phyloP scores from a whole-genome alignment of 2,329 filamentous ascomycete species.

The Diaporthe caulivora region DNA sequence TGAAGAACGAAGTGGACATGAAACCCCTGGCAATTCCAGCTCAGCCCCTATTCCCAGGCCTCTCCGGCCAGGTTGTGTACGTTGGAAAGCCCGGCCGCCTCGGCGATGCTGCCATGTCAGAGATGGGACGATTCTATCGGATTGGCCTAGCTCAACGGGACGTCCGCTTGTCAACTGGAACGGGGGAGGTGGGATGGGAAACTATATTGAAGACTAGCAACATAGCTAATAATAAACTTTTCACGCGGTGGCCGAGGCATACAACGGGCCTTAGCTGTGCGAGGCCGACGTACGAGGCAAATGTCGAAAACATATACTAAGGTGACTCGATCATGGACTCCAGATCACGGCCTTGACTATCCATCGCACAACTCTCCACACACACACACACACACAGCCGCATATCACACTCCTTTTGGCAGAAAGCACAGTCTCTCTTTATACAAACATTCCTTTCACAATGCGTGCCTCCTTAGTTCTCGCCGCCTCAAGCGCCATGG shows the following conservation, averaged over 20 bases:
- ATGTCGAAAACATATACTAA: slow-evolving; percentile 2
- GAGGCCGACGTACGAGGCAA: not conserved
- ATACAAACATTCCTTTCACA: not conserved
- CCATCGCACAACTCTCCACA: not conserved
- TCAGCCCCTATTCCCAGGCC: not conserved
- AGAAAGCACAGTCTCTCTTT: slow-evolving; percentile 19
- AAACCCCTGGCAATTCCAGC: slow-evolving; percentile 6
- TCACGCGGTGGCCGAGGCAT: not conserved
- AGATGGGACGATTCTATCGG: slow-evolving; percentile 4
- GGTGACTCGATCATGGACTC: not conserved
- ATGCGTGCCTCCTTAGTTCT: slow-evolving; percentile 11
- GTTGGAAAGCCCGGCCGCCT: slow-evolving; percentile 6
- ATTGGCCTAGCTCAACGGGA: slow-evolving; percentile 15
- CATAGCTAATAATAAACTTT: slow-evolving; percentile 18
- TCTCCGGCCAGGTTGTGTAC: not conserved
- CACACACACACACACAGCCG: not conserved
- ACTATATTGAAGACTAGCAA: not conserved
- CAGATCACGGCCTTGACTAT: not conserved
- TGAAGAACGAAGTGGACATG: not conserved
- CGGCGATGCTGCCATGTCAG: slow-evolving; percentile 7
- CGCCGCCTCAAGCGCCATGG: slow-evolving; percentile 9
- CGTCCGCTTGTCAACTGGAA: not conserved
- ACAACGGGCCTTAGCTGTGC: not conserved
- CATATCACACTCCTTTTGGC: not conserved
- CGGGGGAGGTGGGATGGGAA: not conserved